These are phyloP conservation scores for Trichoderma sp. DNA, from an alignment of 2,329 filamentous ascomycete genomes.

Conservation along the genomic window DNA sequence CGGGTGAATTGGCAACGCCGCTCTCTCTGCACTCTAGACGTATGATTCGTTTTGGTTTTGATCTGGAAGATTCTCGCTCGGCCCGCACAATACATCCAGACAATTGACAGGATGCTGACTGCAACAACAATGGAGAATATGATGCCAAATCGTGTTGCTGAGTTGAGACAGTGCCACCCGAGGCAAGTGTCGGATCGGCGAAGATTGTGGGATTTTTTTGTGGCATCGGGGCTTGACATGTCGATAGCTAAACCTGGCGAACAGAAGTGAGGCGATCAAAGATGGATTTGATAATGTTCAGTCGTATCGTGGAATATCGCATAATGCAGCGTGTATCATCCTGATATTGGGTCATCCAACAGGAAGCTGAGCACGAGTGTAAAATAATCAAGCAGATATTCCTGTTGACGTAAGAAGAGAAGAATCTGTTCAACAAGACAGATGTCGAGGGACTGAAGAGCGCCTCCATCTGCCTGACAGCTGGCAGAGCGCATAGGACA, in stretches of 20 bases:
- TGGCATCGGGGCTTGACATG: background rate
- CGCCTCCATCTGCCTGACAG: background rate
- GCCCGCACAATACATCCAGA: constrained; percentile 42
- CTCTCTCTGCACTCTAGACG: constrained; percentile 26
- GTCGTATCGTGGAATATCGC: background rate
- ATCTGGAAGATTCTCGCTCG: constrained; percentile 25
- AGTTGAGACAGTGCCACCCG: constrained; percentile 45
- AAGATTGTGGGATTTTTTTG: background rate
- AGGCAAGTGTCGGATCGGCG: constrained; percentile 30
- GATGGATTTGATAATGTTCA: background rate
- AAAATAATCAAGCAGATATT: background rate
- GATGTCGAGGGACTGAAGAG: background rate
- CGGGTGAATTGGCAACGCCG: background rate
- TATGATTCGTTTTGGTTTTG: background rate
- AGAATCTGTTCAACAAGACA: background rate
- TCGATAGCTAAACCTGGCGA: background rate
- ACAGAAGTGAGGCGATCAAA: background rate
- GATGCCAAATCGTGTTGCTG: constrained; percentile 42
- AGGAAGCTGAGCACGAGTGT: background rate
- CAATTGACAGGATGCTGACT: constrained; percentile 34
- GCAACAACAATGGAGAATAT: constrained; percentile 41
- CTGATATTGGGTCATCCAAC: background rate
- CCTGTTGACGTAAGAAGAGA: background rate
- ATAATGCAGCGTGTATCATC: background rate
- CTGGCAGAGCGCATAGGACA: background rate